Base-by-base conservation (phyloP, 805 yeast species). In the Candida tammaniensis region DNA sequence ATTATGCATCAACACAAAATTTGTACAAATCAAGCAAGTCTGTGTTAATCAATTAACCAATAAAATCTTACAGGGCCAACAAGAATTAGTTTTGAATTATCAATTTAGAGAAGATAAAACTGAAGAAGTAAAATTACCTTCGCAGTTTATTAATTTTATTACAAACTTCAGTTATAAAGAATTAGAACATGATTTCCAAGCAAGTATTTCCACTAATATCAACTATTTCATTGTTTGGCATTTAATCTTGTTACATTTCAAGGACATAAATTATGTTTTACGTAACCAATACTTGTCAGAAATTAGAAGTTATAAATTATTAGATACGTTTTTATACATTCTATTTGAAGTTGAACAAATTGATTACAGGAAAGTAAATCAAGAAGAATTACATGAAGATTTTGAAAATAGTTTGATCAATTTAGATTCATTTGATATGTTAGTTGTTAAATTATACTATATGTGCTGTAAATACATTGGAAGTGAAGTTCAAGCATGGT, bases 221-320 rank as follows among this genome's bases (percentile, higher is more conserved):
- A 31, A 19, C 49, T 82, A 74, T 49, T 45, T 82, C 21, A 81
- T 85, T 80, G 61, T 77, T 36, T 88, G 95, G 94, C 61, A 59
- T 41, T 61, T 86, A 35, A 55, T 84, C 0, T 68, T 84, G 42
- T 62, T 60, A 18, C 78, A 78, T 54, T 83, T 87, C 51, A 68
- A 72, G 33, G 76, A 78, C 38, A 72, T 83, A 5, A 76, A 93
- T 1, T 78, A 76, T 44, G 72, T 75, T 25, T 68, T 87, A 44
- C 70, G 88, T 37, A 70, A 74, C 29, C 64, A 69, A 27, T 84
- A 82, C 47, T 71, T 81, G 22, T 65, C 60, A 14, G 82, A 82
- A 43, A 52, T 87, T 36, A 75, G 73, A 17, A 43, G 36, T 3
- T 51, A 56, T 6, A 72, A 67, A 18, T 50, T 70, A n/a, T 57